phyloP scores from a whole-genome alignment of 495 filamentous ascomycete species.

The Xylaria curta region DNA sequence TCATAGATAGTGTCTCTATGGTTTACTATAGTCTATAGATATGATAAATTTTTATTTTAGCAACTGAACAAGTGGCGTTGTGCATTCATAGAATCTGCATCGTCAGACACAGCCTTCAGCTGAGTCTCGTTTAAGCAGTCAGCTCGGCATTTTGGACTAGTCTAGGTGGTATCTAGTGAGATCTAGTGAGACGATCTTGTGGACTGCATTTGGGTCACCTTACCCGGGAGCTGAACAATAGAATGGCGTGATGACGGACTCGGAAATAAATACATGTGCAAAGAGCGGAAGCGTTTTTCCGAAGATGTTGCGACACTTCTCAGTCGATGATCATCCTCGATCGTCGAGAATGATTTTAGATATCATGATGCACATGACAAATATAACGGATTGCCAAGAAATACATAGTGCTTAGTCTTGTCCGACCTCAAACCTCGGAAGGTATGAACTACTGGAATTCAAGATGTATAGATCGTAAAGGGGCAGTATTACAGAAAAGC shows the following conservation, averaged over 20 bases:
- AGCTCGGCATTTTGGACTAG: background rate
- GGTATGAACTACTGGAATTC: background rate
- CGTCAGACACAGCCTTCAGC: constrained; percentile 3
- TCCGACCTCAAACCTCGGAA: background rate
- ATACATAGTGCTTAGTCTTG: background rate
- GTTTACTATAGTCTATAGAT: background rate
- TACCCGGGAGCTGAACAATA: background rate
- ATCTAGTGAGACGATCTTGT: background rate
- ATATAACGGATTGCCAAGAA: constrained; percentile 15
- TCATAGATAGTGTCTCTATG: no score
- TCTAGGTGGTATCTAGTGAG: background rate
- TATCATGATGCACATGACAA: constrained; percentile 13
- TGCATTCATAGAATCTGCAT: background rate
- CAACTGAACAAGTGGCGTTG: background rate
- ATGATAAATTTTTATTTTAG: background rate
- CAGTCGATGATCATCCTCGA: background rate
- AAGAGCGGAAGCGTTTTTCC: background rate
- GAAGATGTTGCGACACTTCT: background rate
- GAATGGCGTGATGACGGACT: background rate
- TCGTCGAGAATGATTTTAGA: background rate
- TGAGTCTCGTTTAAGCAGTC: background rate
- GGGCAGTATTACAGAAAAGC: background rate
- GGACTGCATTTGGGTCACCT: background rate
- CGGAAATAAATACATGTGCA: background rate
- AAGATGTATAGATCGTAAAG: background rate